Evolutionary conservation across 163 green algal species (phyloP).

Genomic region (Prototheca wickerhamii): DNA sequence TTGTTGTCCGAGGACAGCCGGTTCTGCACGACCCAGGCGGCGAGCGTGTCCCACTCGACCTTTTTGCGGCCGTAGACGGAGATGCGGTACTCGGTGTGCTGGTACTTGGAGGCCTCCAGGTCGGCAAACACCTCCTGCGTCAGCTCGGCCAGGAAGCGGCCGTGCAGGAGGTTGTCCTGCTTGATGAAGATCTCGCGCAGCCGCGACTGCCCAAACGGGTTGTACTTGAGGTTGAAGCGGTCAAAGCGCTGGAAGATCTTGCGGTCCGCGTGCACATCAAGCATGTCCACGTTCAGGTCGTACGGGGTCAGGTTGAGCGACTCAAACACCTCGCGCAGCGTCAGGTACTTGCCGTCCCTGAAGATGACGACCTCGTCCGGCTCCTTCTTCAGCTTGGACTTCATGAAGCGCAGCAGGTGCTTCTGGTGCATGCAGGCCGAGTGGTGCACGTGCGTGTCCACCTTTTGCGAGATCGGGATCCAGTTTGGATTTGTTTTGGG

Average conservation of each 20-base stretch:
- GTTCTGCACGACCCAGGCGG: slow-evolving; percentile 93
- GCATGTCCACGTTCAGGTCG: slow-evolving; percentile 94
- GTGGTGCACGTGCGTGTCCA: slow-evolving; percentile 91
- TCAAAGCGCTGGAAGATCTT: slow-evolving; percentile 99
- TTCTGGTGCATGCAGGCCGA: slow-evolving; percentile 99
- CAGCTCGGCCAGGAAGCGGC: slow-evolving; percentile 92
- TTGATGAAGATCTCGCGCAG: slow-evolving; percentile 99
- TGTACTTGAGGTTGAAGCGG: slow-evolving; percentile 99
- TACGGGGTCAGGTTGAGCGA: slow-evolving; percentile 87
- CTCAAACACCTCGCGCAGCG: slow-evolving; percentile 95
- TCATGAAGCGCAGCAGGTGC: slow-evolving; percentile 99
- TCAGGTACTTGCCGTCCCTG: slow-evolving; percentile 97
- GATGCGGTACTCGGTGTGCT: slow-evolving; percentile 96
- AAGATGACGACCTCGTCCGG: slow-evolving; percentile 81
- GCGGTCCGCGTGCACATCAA: slow-evolving; percentile 99
- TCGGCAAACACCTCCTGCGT: slow-evolving; percentile 93
- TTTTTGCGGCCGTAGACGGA: slow-evolving; percentile 79
- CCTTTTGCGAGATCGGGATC: slow-evolving; percentile 30
- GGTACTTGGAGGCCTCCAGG: slow-evolving; percentile 90
- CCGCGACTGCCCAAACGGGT: slow-evolving; percentile 93
- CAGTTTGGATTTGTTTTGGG: not conserved
- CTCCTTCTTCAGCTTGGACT: slow-evolving; percentile 92
- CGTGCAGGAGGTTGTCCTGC: slow-evolving; percentile 79
- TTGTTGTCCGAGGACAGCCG: slow-evolving; percentile 91
- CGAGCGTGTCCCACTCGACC: slow-evolving; percentile 97